A percentile compares a stretch with the other conserved stretches of the same genome.
Conservation (phyloP, 2,329 filamentous ascomycete genomes). For the Ophiostoma novo-ulmi region DNA sequence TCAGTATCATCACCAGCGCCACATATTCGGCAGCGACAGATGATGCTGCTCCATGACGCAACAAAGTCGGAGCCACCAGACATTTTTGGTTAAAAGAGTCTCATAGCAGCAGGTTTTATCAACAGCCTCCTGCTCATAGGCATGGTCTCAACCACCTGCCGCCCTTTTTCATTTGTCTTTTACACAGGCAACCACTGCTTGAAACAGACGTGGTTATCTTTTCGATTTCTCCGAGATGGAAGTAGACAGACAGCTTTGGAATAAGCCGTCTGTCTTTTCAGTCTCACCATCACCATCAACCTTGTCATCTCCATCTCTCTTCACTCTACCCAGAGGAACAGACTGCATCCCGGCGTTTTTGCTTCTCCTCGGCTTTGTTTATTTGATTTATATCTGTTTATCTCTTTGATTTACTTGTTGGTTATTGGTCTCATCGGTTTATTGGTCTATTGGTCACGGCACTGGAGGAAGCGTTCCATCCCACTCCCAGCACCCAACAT, state of each 20-base stretch:
- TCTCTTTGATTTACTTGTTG: background rate
- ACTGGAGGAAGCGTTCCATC: slow-evolving; percentile 8
- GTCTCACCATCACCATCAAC: background rate
- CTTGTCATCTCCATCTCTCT: background rate
- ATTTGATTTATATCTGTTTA: background rate
- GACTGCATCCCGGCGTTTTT: slow-evolving; percentile 2
- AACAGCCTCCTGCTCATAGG: background rate
- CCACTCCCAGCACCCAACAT: background rate
- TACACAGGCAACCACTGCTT: background rate
- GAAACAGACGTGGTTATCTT: background rate
- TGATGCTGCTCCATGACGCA: background rate
- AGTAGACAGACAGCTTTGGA: background rate
- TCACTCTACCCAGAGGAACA: slow-evolving; percentile 1
- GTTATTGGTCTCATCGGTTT: background rate
- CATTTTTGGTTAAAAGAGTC: background rate
- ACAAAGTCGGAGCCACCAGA: background rate
- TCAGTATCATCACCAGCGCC: background rate
- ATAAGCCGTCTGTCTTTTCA: background rate
- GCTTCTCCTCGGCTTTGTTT: background rate
- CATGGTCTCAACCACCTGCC: slow-evolving; percentile 7
- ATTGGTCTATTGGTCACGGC: background rate
- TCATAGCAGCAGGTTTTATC: background rate
- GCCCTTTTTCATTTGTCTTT: background rate
- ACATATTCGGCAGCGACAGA: slow-evolving; percentile 7
- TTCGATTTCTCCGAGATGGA: background rate